A percentile compares a stretch with the other conserved stretches of the same genome.
phyloP scores from a whole-genome alignment of 2,329 filamentous ascomycete species.

The Pyricularia sp. region DNA sequence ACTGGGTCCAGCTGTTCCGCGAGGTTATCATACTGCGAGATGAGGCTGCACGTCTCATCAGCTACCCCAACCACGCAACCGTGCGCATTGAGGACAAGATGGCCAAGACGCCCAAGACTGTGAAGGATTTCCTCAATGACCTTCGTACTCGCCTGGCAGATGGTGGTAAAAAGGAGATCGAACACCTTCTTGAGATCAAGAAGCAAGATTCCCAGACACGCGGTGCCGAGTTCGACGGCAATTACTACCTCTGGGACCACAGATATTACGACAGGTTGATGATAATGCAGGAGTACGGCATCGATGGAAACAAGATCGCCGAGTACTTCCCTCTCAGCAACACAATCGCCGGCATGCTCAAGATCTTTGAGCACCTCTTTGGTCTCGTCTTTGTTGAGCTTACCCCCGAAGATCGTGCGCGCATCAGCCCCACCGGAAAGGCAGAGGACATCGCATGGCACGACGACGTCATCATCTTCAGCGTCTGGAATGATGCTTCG shows the following conservation, averaged over 20 bases:
- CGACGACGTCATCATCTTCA: constrained; percentile 72
- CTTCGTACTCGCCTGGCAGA: constrained; percentile 56
- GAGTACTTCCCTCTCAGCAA: constrained; percentile 75
- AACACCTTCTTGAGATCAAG: constrained; percentile 65
- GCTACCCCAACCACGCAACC: constrained; percentile 68
- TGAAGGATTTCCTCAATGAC: constrained; percentile 64
- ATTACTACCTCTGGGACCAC: constrained; percentile 78
- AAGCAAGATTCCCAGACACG: constrained; percentile 55
- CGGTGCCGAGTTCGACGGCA: constrained; percentile 50
- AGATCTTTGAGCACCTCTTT: constrained; percentile 76
- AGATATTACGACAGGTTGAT: constrained; percentile 73
- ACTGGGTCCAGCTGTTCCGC: constrained; percentile 50
- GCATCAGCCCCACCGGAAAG: constrained; percentile 57
- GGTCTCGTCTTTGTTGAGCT: constrained; percentile 72
- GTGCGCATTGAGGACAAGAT: constrained; percentile 77
- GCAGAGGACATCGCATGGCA: constrained; percentile 72
- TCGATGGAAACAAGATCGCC: constrained; percentile 71
- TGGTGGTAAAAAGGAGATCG: constrained; percentile 62
- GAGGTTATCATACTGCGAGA: constrained; percentile 68
- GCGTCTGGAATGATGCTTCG: constrained; percentile 68
- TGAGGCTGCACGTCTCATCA: constrained; percentile 66
- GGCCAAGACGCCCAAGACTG: constrained; percentile 66
- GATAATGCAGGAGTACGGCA: constrained; percentile 70
- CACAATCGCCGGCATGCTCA: constrained; percentile 68
- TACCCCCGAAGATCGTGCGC: constrained; percentile 52